These are phyloP conservation scores for Sordaria brevicollis DNA, from an alignment of 495 filamentous ascomycete species.

Conservation along the genomic window DNA sequence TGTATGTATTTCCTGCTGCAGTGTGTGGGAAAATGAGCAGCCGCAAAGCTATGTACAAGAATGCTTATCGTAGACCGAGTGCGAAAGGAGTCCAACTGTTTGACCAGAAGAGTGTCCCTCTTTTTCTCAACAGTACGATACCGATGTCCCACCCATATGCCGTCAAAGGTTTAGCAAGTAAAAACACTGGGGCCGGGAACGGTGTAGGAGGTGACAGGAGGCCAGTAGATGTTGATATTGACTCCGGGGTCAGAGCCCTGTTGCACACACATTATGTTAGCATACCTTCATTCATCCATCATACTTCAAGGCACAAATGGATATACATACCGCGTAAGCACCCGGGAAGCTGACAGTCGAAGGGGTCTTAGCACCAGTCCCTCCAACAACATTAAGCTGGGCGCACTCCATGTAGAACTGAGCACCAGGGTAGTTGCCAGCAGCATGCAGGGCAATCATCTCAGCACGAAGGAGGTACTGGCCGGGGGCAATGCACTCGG, in stretches of 20 bases:
- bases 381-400: slow-evolving; percentile 36
- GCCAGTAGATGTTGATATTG: slow-evolving; percentile 38
- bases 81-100: neutral
- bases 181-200: slow-evolving; percentile 30
- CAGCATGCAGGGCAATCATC: slow-evolving; percentile 42
- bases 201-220: slow-evolving; percentile 24
- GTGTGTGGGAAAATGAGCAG: too few relatives aligned
- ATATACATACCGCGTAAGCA: slow-evolving; percentile 23
- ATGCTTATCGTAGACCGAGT: neutral
- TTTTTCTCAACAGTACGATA: neutral
- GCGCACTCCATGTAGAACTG: slow-evolving; percentile 48
- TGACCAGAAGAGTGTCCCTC: neutral
- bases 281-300: neutral
- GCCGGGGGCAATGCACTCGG: slow-evolving; percentile 33
- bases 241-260: slow-evolving; percentile 33
- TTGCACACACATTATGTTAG: neutral
- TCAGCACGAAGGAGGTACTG: slow-evolving; percentile 45
- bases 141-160: neutral
- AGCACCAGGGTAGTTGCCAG: slow-evolving; percentile 29
- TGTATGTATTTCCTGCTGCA: too few relatives aligned
- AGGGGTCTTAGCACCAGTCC: slow-evolving; percentile 18
- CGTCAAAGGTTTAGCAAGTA: slow-evolving; percentile 12
- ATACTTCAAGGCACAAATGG: neutral
- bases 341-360: slow-evolving; percentile 30
- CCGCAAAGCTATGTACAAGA: neutral